Evolutionary conservation across 495 filamentous ascomycete species (phyloP), one percentile per base, ranked within the genome.

Genomic region (Parmelia sp.): DNA sequence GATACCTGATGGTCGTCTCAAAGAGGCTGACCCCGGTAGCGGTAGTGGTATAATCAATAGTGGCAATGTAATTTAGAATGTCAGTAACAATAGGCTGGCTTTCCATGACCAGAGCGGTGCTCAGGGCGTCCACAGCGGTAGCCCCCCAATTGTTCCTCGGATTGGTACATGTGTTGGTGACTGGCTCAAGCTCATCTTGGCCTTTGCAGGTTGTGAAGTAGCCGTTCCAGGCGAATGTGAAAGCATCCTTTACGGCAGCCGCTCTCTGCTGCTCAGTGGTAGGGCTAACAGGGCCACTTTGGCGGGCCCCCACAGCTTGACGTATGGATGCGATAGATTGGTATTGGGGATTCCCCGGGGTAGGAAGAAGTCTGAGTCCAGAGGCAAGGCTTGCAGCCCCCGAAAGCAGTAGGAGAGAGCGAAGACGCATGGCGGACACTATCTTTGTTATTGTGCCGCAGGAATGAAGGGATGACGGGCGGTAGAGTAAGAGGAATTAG

Each of bases 1-100:
- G 76, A 68, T 95, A 96, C 6, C 91, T 87, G 69, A 96, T 96
- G 4, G 90, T 95, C 4, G 91, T 96, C 75, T 96, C 91, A 65
- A 96, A 96, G 36, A 96, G 75, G 62, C 87, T 91, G 65, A 95
- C 84, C 39, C 63, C 40, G 19, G 76, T 76, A 10, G 73, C 74
- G 2, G 70, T 62, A 6, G 88, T 88, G 58, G 80, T 80, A 66
- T 90, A 96, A 74, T 96, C 78, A 66, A 95, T 84, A 0, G 72
- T 79, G 0, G 81, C 76, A 51, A 96, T 82, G 71, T 84, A 87
- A 27, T 88, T 78, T 6, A 95, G 70, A 55, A 94, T 91, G 37
- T 84, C 76, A 25, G 83, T 76, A 40, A 94, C 84, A 40, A 88
- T 83, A 44, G 87, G 79, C 23, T 77, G 75, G 29, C 90, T 81